A percentile compares a stretch with the other conserved stretches of the same genome.
These are phyloP conservation scores for Cryptococcus floricola DNA, from an alignment of 1,284 basidiomycete genomes.

Conservation along the genomic window DNA sequence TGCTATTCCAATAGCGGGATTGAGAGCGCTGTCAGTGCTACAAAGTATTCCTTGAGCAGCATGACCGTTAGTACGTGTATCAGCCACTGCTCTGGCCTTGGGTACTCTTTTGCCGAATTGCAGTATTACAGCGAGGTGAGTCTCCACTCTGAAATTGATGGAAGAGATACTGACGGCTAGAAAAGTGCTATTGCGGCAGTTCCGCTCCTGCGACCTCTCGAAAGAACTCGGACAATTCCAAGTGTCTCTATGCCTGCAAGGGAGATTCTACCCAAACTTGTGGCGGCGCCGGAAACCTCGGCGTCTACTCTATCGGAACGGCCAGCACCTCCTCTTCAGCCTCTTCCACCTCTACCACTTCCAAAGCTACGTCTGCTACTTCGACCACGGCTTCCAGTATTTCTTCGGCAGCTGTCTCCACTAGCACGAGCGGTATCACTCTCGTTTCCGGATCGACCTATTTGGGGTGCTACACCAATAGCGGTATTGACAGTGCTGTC, in stretches of 20 bases:
- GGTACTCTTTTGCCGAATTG: constrained; percentile 22
- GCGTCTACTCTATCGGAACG: constrained; percentile 19
- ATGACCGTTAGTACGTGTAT: constrained; percentile 20
- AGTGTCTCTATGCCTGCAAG: constrained; percentile 12
- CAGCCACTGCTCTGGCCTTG: constrained; percentile 12
- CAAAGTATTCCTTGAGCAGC: constrained; percentile 1
- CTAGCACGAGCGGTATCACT: not conserved
- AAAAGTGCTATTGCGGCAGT: constrained; percentile 25
- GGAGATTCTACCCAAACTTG: constrained; percentile 16
- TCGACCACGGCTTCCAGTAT: not conserved
- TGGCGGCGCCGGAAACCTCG: constrained; percentile 22
- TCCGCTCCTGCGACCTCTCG: not conserved
- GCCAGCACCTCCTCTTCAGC: constrained; percentile 2
- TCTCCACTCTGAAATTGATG: not conserved
- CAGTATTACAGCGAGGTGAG: constrained; percentile 23
- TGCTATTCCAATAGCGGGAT: not conserved
- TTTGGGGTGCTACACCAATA: no score
- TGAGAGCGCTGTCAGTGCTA: constrained; percentile 16
- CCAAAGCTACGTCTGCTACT: constrained; percentile 1
- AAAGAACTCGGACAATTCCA: constrained; percentile 6
- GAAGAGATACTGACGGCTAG: not conserved
- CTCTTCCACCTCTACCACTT: constrained; percentile 6
- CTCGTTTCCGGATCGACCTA: not conserved
- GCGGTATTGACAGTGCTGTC: constrained; percentile 14
- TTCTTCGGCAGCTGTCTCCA: no score